Percentiles rank a stretch among this genome's conserved stretches.
Conservation (phyloP, 2,329 filamentous ascomycete genomes). For the Aspergillus viridinutans region DNA sequence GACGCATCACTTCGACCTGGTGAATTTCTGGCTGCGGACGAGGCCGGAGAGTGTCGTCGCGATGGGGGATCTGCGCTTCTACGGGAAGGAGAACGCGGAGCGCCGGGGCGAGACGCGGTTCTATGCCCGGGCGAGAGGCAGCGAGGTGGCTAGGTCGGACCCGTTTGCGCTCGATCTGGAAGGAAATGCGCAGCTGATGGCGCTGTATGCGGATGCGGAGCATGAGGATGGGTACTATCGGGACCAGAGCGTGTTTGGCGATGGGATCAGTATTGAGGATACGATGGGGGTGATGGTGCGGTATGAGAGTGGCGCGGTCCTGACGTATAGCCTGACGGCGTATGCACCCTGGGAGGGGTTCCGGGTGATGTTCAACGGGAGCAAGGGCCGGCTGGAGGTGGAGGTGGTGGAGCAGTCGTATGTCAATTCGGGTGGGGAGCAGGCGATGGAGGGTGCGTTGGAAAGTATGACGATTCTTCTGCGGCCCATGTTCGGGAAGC, state of each 20-base stretch:
- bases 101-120: conserved; percentile 49
- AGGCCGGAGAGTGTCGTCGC: conserved; percentile 55
- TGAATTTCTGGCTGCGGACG: conserved; percentile 60
- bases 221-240: conserved; percentile 60
- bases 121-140: conserved; percentile 45
- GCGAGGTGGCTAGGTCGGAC: conserved; percentile 49
- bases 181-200: conserved; percentile 51
- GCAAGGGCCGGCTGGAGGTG: conserved; percentile 55
- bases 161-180: conserved; percentile 58
- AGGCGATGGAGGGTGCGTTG: conserved; percentile 36
- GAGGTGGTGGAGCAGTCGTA: conserved; percentile 57
- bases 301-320: conserved; percentile 53
- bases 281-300: conserved; percentile 59
- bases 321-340: conserved; percentile 54
- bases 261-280: conserved; percentile 62
- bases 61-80: conserved; percentile 57
- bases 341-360: conserved; percentile 54
- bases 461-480: conserved; percentile 34
- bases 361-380: conserved; percentile 40
- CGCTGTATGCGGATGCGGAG: conserved; percentile 59
- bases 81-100: conserved; percentile 60
- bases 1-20: conserved; percentile 61
- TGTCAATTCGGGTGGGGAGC: conserved; percentile 57
- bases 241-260: conserved; percentile 60
- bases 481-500: conserved; percentile 54